Evolutionary conservation across 305 asterid genomes (phyloP), one percentile per base, ranked within the genome.

Genomic region (Rubia tinctorum): DNA sequence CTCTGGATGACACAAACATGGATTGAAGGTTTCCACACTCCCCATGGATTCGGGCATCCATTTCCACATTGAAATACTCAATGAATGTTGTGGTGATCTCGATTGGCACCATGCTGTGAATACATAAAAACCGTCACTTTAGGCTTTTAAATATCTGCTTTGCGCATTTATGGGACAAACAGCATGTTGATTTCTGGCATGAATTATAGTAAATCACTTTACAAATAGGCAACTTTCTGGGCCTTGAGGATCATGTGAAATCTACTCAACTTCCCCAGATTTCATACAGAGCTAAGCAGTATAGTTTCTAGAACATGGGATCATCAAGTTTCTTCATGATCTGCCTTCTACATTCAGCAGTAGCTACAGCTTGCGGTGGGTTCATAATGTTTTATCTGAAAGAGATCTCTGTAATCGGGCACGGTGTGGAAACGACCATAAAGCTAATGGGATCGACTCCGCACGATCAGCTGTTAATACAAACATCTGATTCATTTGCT

Each of bases 391-490:
- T 88, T 67, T 88, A 80, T 71, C 86, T 83, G 10, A 73, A 81
- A 0, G 94, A 90, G 65, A 76, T 86, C 14, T 85, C 84, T 20
- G 87, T 80, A 8, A 49, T 88, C 3, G 90, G 96, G 2, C 92
- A 87, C 65, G 90, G 90, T 8, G 80, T 59, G 2, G 94, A 82
- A 66, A 85, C 86, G 27, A 82, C 96, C 43, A 75, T 75, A 25
- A 80, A 84, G 89, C 72, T 90, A 0, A 22, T 85, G 56, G 96
- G 96, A 20, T 86, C 96, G 55, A 88, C 89, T 27, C 81, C 89
- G 4, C 91, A 81, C 66, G 93, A 86, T 66, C 84, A 69, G 75
- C 55, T 84, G 77, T 61, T 86, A 74, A 73, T 90, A 45, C 83
- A 79, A 76, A 80, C 76, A 11, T 90, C 96, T 20, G 80, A 85